Conservation (phyloP, 768 basidiomycete genomes). For the Boletellus ananas region DNA sequence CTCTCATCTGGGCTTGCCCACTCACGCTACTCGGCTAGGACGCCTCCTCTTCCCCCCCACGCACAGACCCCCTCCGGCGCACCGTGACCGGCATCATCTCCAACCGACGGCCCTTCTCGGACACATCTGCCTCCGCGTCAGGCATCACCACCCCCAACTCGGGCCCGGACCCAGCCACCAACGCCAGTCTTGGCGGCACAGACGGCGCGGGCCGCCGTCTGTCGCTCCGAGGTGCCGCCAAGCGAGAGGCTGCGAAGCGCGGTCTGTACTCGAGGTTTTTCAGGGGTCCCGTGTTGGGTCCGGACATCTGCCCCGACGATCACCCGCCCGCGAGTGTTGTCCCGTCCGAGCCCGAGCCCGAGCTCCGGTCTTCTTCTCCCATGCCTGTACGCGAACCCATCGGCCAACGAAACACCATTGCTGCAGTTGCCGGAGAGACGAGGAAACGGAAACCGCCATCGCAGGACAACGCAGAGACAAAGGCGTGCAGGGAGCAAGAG, state of each 20-base stretch:
- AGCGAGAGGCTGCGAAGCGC: conserved; percentile 72
- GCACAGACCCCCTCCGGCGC: conserved; percentile 39
- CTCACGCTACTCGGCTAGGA: conserved; percentile 9
- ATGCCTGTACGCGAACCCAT: background rate
- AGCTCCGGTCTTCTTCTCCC: background rate
- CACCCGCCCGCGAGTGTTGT: background rate
- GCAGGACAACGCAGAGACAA: conserved; percentile 8
- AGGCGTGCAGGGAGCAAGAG: conserved; percentile 22
- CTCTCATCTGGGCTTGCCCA: background rate
- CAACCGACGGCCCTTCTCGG: conserved; percentile 55
- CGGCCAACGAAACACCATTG: background rate
- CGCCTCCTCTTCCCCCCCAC: conserved; percentile 9
- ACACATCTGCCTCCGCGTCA: conserved; percentile 46
- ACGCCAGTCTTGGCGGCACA: background rate
- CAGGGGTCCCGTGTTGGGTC: conserved; percentile 66
- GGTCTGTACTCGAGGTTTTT: conserved; percentile 80
- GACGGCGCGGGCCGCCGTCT: conserved; percentile 23
- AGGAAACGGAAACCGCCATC: conserved; percentile 9
- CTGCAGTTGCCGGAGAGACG: background rate
- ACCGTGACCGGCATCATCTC: conserved; percentile 77
- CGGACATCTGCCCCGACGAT: conserved; percentile 21
- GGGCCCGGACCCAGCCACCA: conserved; percentile 4
- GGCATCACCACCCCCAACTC: conserved; percentile 40
- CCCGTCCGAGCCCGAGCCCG: background rate
- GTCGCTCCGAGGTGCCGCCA: conserved; percentile 60